phyloP scores from a whole-genome alignment of 208 protist species.

The Lotmaria passim region DNA sequence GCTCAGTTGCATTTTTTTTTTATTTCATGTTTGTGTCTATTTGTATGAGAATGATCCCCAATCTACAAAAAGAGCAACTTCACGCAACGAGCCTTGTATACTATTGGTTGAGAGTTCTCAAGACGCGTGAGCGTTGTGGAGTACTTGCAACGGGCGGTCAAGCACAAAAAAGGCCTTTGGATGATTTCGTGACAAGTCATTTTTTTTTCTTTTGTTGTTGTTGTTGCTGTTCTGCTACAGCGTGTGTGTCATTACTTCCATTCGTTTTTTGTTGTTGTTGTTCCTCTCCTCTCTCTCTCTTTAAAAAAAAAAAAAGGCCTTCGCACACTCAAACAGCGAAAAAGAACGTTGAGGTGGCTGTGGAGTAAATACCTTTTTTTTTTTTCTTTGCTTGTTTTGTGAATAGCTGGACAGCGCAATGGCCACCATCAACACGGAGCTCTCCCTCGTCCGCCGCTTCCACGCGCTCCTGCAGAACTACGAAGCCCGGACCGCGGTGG shows the following conservation, averaged over 20 bases:
- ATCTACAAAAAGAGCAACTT: no score
- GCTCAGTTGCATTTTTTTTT: no score
- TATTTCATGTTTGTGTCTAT: no score
- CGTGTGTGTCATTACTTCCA: neutral
- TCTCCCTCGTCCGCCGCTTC: slow-evolving; percentile 84
- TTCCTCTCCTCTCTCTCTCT: slow-evolving; percentile 3
- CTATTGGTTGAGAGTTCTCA: no score
- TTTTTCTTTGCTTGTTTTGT: neutral
- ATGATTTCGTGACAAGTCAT: no score
- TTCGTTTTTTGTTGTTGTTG: slow-evolving; percentile 6
- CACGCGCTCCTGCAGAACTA: slow-evolving; percentile 75
- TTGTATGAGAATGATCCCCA: no score
- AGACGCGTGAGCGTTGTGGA: no score
- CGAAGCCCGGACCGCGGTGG: slow-evolving; percentile 78
- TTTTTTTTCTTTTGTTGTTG: neutral
- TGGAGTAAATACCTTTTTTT: no score
- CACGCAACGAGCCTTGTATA: no score
- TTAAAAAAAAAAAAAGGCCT: neutral
- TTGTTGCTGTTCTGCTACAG: neutral
- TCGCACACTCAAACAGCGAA: slow-evolving; percentile 8
- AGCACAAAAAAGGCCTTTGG: no score
- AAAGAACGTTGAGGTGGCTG: neutral
- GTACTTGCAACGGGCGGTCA: no score
- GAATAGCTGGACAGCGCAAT: slow-evolving; percentile 18
- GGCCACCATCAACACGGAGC: slow-evolving; percentile 73